Evolutionary conservation across 805 yeast species (phyloP), one percentile per base, ranked within the genome.

Genomic region (Wickerhamomyces bovis): DNA sequence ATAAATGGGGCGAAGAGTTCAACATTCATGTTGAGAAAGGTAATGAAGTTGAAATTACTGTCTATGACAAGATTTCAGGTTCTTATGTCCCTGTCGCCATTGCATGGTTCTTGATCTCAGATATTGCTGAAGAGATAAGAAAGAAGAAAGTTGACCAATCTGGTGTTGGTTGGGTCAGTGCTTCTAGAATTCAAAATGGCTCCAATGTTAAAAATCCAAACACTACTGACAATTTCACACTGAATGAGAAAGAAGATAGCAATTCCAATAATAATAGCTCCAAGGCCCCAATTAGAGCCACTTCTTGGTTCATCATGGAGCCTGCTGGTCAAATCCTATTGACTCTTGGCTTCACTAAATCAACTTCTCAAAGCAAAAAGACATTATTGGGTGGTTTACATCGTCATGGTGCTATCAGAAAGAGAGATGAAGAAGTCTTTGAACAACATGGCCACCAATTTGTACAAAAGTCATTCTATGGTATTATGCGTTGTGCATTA

Each of bases 361-460:
- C 84, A 6, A 67, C 70, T 22, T 62, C 68, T 30, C 76, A 75
- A 18, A 75, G 72, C 44, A 74, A 71, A 53, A 72, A 70, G 42
- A 61, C 66, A 16, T 47, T 66, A 16, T 67, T 77, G 41, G 85
- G 85, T 44, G 88, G 88, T 0, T 72, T 85, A 45, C 92, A 89
- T 30, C 95, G 99, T 74, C 97, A 92, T 63, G 98, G 97, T 70
- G 99, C 99, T 52, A 92, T 94, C 53, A 85, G 96, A 60, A 94
- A 89, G 65, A 82, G 90, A 70, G 89, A 90, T 56, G 80, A 76
- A 47, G 95, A 87, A 55, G 88, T 94, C 2, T 87, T 82, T 62
- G 97, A 92, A 66, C 94, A 89, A 57, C 95, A 89, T 63, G 99
- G 99, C 16, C 99, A 94, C 69, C 95, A 89, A 66, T 94, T 94